Evolutionary conservation across 306 rosid species (phyloP).

Genomic region (Cyclanthera cordifolia): DNA sequence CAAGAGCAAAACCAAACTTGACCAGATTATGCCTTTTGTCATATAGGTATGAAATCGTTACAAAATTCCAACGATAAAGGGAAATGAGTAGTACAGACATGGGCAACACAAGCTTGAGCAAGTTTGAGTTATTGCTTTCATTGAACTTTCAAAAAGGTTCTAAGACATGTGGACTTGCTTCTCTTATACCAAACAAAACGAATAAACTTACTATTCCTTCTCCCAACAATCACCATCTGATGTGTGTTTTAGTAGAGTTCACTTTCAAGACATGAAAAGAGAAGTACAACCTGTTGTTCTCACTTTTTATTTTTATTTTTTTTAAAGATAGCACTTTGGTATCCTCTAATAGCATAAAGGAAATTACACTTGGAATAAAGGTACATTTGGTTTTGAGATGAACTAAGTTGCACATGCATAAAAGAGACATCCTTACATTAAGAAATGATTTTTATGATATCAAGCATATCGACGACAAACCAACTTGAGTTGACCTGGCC

Average conservation of each 20-base stretch:
- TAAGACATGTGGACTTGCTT: not conserved
- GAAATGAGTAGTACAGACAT: too few relatives aligned
- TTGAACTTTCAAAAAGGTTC: not conserved
- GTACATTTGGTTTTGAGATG: not conserved
- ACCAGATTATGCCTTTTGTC: not conserved
- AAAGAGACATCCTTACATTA: not conserved
- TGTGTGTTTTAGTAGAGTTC: slow-evolving; percentile 4
- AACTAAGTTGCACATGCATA: slow-evolving; percentile 1
- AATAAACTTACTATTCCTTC: not conserved
- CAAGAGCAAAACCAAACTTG: not conserved
- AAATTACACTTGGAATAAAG: not conserved
- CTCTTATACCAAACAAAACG: not conserved
- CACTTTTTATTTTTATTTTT: not conserved
- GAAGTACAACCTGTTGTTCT: not conserved
- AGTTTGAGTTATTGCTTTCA: too few relatives aligned
- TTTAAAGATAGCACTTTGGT: not conserved
- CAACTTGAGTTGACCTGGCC: too few relatives aligned
- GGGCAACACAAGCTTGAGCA: too few relatives aligned
- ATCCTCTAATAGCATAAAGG: not conserved
- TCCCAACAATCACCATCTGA: slow-evolving; percentile 6
- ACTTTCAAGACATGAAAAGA: slow-evolving; percentile 5
- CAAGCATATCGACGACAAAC: not conserved
- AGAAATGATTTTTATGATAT: not conserved
- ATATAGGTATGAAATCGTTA: not conserved
- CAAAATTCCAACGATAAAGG: slow-evolving; percentile 3